Base-by-base conservation (phyloP, 345 rosid species). In the Dipteronia sinensis region DNA sequence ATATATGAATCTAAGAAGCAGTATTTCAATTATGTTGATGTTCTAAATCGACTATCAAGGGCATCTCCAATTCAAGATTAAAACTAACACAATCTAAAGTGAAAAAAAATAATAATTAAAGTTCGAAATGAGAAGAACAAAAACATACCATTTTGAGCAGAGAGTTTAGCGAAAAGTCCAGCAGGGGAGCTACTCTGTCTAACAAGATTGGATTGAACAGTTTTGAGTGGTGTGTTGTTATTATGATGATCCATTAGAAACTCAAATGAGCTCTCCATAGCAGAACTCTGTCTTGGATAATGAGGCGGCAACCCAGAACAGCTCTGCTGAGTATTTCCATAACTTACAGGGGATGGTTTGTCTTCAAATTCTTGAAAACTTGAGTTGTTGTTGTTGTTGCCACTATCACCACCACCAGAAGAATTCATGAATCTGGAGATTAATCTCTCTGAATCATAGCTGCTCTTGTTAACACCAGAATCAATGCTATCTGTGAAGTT, bases 131-230 rank as follows among this genome's bases (percentile, higher is more conserved):
- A 58, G 51, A 80, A 67, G 10, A 81, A 42, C 46, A 47, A 80
- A 64, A 84, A 80, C 76, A 56, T 82, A 95, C 99, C 99, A 88
- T 91, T 88, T 75, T 86, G 96, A 25, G 70, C 83, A n/a, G 94
- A 81, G 29, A 89, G 79, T 79, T 89, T 84, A 0, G 91, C 78
- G 76, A 92, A 88, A 80, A 86, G 86, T 58, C 98, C 98, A 40
- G 96, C 88, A 8, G 97, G 97, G 0, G 94, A 92, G 90, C 93
- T 95, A 71, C 86, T 92, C 84, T 91, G 99, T 75, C 95, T 89
- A 69, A 82, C 78, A 58, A 90, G 88, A 76, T 66, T 85, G 0
- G 94, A 88, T 61, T 81, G 86, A 62, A 80, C 78, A 27, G 83
- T 74, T 78, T 88, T 89, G 25, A 77, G 77, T 76, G 70, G 88